Conservation (phyloP, 495 filamentous ascomycete genomes). For the Aspergillus carlsbadensis region DNA sequence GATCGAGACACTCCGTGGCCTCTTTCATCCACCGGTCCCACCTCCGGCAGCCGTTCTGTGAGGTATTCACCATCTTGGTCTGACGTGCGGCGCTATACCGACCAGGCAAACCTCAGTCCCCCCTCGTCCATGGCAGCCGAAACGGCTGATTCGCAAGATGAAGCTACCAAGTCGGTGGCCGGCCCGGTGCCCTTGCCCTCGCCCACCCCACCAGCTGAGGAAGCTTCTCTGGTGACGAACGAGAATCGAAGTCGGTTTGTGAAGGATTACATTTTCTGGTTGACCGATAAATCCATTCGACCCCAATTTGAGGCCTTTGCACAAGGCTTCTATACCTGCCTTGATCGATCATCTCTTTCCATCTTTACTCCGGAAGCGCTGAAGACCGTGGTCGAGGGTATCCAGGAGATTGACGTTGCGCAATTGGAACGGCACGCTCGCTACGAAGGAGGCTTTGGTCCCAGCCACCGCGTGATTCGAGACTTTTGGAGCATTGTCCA, state of each 20-base stretch:
- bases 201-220: slow-evolving; percentile 28
- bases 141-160: slow-evolving; percentile 20
- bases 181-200: slow-evolving; percentile 21
- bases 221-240: slow-evolving; percentile 62
- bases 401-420: slow-evolving; percentile 70
- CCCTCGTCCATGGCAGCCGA: slow-evolving; percentile 30
- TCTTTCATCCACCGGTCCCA: background rate
- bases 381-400: slow-evolving; percentile 77
- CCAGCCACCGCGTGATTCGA: slow-evolving; percentile 61
- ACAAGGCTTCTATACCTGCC: slow-evolving; percentile 74
- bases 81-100: slow-evolving; percentile 22
- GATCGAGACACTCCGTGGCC: slow-evolving; percentile 42
- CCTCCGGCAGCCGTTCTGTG: slow-evolving; percentile 11
- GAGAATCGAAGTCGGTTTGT: slow-evolving; percentile 76
- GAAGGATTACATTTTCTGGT: slow-evolving; percentile 82
- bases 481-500: slow-evolving; percentile 84
- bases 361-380: slow-evolving; percentile 71
- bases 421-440: slow-evolving; percentile 65
- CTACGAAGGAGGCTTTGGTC: slow-evolving; percentile 77
- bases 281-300: slow-evolving; percentile 73
- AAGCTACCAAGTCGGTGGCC: slow-evolving; percentile 19
- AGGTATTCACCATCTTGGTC: slow-evolving; percentile 26
- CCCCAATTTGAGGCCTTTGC: slow-evolving; percentile 80
- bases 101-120: slow-evolving; percentile 20
- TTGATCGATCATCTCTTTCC: slow-evolving; percentile 65